Evolutionary conservation across 1,284 basidiomycete species (phyloP).

Genomic region (Xanthoconium separans): DNA sequence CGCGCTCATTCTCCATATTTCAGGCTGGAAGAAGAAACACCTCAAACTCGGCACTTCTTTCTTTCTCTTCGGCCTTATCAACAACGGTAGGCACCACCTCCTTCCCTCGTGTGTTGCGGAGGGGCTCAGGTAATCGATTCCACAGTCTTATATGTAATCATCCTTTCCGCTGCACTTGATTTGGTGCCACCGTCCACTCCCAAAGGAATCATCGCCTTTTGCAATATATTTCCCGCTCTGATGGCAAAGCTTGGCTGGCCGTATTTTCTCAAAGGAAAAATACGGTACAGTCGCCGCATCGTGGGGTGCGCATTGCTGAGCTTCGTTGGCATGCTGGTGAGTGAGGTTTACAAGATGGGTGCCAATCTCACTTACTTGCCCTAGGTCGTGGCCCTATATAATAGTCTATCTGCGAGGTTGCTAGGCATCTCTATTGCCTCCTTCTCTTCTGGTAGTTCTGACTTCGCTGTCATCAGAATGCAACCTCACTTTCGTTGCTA

Average conservation of each 20-base stretch:
- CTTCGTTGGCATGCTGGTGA: conserved; percentile 79
- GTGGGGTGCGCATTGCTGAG: conserved; percentile 74
- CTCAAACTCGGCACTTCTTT: conserved; percentile 46
- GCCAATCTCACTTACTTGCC: not conserved
- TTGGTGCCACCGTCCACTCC: conserved; percentile 88
- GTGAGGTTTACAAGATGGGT: conserved; percentile 12
- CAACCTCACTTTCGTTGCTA: conserved; percentile 25
- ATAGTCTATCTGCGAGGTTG: conserved; percentile 68
- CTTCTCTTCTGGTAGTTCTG: conserved; percentile 74
- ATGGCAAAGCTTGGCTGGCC: conserved; percentile 93
- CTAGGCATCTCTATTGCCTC: conserved; percentile 89
- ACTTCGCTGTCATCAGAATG: not conserved
- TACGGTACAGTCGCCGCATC: conserved; percentile 77
- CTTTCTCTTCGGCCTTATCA: conserved; percentile 59
- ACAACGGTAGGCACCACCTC: conserved; percentile 48
- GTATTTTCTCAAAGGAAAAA: conserved; percentile 79
- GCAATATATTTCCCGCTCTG: conserved; percentile 83
- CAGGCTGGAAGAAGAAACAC: conserved; percentile 28
- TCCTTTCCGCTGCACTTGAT: conserved; percentile 93
- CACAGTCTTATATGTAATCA: conserved; percentile 90
- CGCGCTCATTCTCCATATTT: conserved; percentile 13
- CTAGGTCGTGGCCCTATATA: conserved; percentile 81
- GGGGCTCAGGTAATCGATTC: not conserved
- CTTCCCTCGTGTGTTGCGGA: not conserved
- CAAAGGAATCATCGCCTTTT: conserved; percentile 91